Conservation (phyloP, 805 yeast species). For the Maudiozyma serrabonitensis region DNA sequence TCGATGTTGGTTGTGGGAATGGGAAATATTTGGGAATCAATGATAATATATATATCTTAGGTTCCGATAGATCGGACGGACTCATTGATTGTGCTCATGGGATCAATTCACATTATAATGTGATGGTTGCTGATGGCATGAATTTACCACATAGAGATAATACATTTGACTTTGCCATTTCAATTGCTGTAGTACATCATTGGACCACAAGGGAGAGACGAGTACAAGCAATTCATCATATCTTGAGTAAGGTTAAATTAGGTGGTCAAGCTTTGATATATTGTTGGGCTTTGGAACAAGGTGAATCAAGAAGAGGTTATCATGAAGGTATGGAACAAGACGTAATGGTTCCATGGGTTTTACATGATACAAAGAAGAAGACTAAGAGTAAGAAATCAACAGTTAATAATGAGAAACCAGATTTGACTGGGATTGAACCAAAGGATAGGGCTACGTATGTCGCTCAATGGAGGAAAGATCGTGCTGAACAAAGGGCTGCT, state of each 20-base stretch:
- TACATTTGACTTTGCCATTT: conserved; percentile 71
- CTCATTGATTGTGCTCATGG: conserved; percentile 53
- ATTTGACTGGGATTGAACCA: conserved; percentile 19
- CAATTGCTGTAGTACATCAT: conserved; percentile 94
- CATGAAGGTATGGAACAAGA: conserved; percentile 89
- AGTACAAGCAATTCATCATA: conserved; percentile 60
- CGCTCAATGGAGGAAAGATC: conserved; percentile 22
- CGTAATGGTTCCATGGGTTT: conserved; percentile 92
- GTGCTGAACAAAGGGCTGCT: conserved; percentile 1
- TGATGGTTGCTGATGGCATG: conserved; percentile 76
- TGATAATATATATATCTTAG: conserved; percentile 56
- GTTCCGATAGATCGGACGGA: conserved; percentile 66
- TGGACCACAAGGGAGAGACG: conserved; percentile 80
- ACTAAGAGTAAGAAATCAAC: conserved; percentile 8
- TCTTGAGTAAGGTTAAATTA: conserved; percentile 44
- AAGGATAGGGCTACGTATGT: conserved; percentile 23
- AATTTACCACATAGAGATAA: conserved; percentile 43
- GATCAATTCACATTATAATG: conserved; percentile 35
- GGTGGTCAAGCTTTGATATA: conserved; percentile 73
- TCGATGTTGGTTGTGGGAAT: conserved; percentile 96
- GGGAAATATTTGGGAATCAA: conserved; percentile 83
- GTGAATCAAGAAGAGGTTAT: conserved; percentile 78
- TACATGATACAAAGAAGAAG: conserved; percentile 34
- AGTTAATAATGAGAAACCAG: conserved; percentile 15
- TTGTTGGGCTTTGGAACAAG: conserved; percentile 97